A percentile compares a stretch with the other conserved stretches of the same genome.
Evolutionary conservation across 2,329 filamentous ascomycete genomes (phyloP).

Genomic region (Davidsoniella eucalypti): DNA sequence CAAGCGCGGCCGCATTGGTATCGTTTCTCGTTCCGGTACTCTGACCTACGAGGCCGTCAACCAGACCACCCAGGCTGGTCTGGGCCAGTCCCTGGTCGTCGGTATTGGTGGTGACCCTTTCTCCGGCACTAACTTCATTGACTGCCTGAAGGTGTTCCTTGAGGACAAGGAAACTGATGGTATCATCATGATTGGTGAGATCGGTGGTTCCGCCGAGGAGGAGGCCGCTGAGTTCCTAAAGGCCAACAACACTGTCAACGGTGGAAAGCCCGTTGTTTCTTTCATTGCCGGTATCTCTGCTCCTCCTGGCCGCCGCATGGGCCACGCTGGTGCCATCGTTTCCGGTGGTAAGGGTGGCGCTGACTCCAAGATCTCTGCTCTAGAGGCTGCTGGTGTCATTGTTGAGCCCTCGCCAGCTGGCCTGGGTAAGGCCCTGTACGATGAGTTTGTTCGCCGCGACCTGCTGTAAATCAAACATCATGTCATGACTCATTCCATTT

Average conservation of each 20-base stretch:
- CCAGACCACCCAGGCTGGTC: conserved; percentile 92
- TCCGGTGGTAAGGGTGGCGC: conserved; percentile 94
- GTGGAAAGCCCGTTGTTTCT: conserved; percentile 82
- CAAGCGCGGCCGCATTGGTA: conserved; percentile 96
- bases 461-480: conserved; percentile 48
- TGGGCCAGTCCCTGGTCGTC: conserved; percentile 94
- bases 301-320: conserved; percentile 91
- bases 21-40: conserved; percentile 94
- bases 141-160: conserved; percentile 94
- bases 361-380: conserved; percentile 92
- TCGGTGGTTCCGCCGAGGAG: conserved; percentile 93
- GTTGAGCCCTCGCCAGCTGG: conserved; percentile 88
- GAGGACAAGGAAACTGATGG: conserved; percentile 92
- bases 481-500: neutral
- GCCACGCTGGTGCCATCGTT: conserved; percentile 95
- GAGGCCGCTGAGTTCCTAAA: conserved; percentile 94
- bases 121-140: conserved; percentile 98
- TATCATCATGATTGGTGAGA: conserved; percentile 99
- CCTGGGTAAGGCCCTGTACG: conserved; percentile 84
- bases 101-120: conserved; percentile 98
- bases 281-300: conserved; percentile 98
- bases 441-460: conserved; percentile 91
- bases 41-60: conserved; percentile 99
- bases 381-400: conserved; percentile 84
- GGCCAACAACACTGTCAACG: conserved; percentile 72